Base-by-base conservation (phyloP, 1,284 basidiomycete genomes). In the Cutaneotrichosporon dermatis region DNA sequence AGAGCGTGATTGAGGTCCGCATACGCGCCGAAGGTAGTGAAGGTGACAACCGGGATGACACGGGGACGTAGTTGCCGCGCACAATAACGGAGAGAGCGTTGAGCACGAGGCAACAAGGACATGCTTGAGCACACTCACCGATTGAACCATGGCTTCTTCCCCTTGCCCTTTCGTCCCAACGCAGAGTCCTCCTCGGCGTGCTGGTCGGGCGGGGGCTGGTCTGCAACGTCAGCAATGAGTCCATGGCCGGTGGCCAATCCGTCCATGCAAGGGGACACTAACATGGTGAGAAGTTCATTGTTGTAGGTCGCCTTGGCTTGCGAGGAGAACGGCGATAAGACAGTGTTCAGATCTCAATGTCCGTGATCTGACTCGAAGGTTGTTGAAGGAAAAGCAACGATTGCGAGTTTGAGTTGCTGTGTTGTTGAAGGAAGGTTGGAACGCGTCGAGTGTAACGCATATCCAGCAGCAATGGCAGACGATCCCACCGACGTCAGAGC, bases 81-180 rank as follows among this genome's bases (percentile, higher is more conserved):
- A 25, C 25, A 25, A 5, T 5, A 12, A 25, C 44, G 33, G 44
- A 45, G 9, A n/a, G 15, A 44, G 6, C 15, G n/a, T 44, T 8
- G 8, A 44, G 44, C 7, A 43, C 9, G 16, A 25, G 9, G 16
- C 16, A n/a, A 34, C 34, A 49, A 40, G 39, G 39, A 40, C 39
- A 40, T 8, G 39, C 44, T 46, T 6, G 33, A 5, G 33, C 11
- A 8, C 49, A 63, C 64, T 76, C 77, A 63, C 80, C 73, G 46
- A 50, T 83, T 82, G 62, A 87, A 85, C 86, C 86, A 88, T 34
- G 85, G 81, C 56, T 81, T 78, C 52, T 79, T 76, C 36, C 71
- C 68, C 68, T 78, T 71, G 57, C 62, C 53, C 51, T 57, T 58
- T 35, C 33, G 33, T 10, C 37, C 55, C 25, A 43, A 13, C 11